A percentile compares a stretch with the other conserved stretches of the same genome.
Conservation (phyloP, 1,139 yeast species). For the Taphrina communis region DNA sequence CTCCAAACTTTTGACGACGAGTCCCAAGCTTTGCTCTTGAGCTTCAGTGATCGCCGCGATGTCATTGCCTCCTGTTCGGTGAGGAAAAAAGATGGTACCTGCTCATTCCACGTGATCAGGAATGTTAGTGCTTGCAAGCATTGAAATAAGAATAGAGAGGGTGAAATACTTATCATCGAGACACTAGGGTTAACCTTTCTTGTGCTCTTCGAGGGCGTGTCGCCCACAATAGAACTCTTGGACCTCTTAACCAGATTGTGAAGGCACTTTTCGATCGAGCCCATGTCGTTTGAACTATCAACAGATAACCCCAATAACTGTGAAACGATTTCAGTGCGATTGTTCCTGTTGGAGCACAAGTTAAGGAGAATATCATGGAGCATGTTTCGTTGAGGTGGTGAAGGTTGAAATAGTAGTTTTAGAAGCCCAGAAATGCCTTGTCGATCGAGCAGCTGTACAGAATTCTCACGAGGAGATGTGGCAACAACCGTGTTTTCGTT, state of each 20-base stretch:
- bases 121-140: slow-evolving; percentile 76
- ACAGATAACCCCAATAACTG: slow-evolving; percentile 70
- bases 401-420: slow-evolving; percentile 75
- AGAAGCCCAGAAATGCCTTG: slow-evolving; percentile 76
- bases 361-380: slow-evolving; percentile 71
- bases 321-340: slow-evolving; percentile 76
- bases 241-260: slow-evolving; percentile 57
- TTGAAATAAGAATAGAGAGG: slow-evolving; percentile 75
- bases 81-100: slow-evolving; percentile 74
- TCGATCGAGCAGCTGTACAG: slow-evolving; percentile 66
- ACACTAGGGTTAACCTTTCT: slow-evolving; percentile 58
- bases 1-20: slow-evolving; percentile 55
- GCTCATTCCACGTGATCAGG: slow-evolving; percentile 70
- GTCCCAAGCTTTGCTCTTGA: slow-evolving; percentile 54
- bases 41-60: slow-evolving; percentile 55
- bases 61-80: slow-evolving; percentile 73
- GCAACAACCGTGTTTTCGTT: not conserved
- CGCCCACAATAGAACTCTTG: slow-evolving; percentile 40
- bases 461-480: slow-evolving; percentile 2
- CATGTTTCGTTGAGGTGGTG: slow-evolving; percentile 67
- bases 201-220: slow-evolving; percentile 44
- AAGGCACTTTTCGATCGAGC: slow-evolving; percentile 70
- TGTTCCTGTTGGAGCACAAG: slow-evolving; percentile 77
- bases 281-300: slow-evolving; percentile 71
- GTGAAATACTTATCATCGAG: slow-evolving; percentile 47